Evolutionary conservation across 192 early-diverging fungal genomes (phyloP).

Genomic region (Linnemannia exigua): DNA sequence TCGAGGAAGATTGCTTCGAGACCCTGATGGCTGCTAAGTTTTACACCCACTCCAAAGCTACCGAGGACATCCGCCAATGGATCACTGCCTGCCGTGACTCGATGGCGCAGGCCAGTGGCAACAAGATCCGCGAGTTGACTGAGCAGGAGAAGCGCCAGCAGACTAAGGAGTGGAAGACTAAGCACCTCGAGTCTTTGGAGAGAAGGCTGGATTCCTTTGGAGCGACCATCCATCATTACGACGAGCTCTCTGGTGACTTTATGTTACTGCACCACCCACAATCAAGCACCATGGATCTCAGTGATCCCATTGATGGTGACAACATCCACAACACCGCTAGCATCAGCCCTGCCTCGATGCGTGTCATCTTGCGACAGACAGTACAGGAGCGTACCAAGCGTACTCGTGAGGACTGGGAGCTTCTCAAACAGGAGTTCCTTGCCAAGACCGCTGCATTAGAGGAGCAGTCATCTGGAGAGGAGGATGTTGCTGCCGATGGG

Average conservation of each 20-base stretch:
- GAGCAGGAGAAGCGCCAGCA: constrained; percentile 27
- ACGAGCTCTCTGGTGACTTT: constrained; percentile 46
- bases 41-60: constrained; percentile 55
- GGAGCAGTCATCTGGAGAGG: constrained; percentile 21
- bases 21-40: constrained; percentile 51
- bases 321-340: background rate
- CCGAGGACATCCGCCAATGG: constrained; percentile 59
- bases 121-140: constrained; percentile 6
- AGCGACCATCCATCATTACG: constrained; percentile 38
- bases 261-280: constrained; percentile 47
- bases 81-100: constrained; percentile 46
- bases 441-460: constrained; percentile 26
- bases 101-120: constrained; percentile 23
- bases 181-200: constrained; percentile 35
- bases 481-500: background rate
- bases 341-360: constrained; percentile 32
- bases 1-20: constrained; percentile 55
- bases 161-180: constrained; percentile 34
- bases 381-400: constrained; percentile 48
- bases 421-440: constrained; percentile 54
- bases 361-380: constrained; percentile 47
- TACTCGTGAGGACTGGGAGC: constrained; percentile 53
- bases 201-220: constrained; percentile 38
- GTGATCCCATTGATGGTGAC: background rate
- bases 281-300: constrained; percentile 30